Base-by-base conservation (phyloP, 768 basidiomycete species). In the Pulveroboletus sp. region DNA sequence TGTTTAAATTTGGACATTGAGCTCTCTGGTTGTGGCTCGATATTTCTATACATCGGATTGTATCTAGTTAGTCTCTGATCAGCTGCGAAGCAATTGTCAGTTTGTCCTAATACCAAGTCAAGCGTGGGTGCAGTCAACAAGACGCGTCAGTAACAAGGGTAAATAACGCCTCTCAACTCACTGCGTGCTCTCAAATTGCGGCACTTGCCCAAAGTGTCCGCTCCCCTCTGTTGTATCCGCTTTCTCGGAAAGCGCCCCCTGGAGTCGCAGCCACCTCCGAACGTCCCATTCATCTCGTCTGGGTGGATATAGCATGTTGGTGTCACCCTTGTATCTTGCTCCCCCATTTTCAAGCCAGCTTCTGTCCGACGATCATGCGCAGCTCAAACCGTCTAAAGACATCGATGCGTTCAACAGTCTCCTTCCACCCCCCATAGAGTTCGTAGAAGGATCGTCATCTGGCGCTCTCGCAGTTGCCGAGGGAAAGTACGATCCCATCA, bases 401-500 rank as follows among this genome's bases (percentile, higher is more conserved):
- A 63, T 85, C 52, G 86, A 87, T 51, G 72, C 82, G 4, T 89
- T 89, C 73, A 88, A 86, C 57, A 85, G 74, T 56, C 75, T 88
- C n/a, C 78, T 88, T 31, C 85, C 85, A 5, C 85, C 86, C n/a
- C 80, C 84, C 16, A 76, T 91, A 51, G 89, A 91, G 65, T 91
- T 91, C 45, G 72, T 90, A 43, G 89, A 91, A 64, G 89, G 89
- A 19, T 90, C 89, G 4, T 90, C 89, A 13, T 82, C 87, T 37
- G 87, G 87, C 3, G 71, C 82, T 13, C 70, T 89, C 29, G 83
- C 83, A 38, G 76, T 86, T 6, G 78, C 79, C 22, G 85, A 86
- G 58, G 82, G 82, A 36, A 89, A 84, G 65, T 92, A 90, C 63
- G 81, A 87, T 55, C 85, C 89, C 23, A 89, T 92, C 64, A 92